Evolutionary conservation across 257 asterid genomes (phyloP).

Genomic region (Apocynum venetum): DNA sequence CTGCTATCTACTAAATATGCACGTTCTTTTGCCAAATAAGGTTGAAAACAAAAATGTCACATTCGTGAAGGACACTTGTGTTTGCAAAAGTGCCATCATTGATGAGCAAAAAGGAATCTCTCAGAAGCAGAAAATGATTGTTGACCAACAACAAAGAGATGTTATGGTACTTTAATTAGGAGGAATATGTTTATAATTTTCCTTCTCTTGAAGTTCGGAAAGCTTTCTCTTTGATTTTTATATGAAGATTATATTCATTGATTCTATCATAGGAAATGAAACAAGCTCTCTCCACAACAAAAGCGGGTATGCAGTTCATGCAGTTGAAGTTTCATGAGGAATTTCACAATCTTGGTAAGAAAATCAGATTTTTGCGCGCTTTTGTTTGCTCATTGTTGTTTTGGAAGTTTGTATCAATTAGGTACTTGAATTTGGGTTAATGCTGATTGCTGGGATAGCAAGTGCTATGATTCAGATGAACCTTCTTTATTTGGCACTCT

Average conservation of each 20-base stretch:
- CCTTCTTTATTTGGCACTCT: neutral
- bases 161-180: slow-evolving; percentile 38
- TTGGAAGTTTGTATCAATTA: neutral
- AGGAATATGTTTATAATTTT: neutral
- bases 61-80: slow-evolving; percentile 30
- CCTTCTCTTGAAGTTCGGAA: neutral
- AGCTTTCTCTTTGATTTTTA: neutral
- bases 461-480: neutral
- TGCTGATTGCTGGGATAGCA: neutral
- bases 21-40: slow-evolving; percentile 25
- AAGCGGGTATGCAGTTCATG: slow-evolving; percentile 89
- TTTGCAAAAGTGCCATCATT: slow-evolving; percentile 27
- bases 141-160: slow-evolving; percentile 68
- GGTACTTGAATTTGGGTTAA: slow-evolving; percentile 2
- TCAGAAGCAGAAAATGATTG: slow-evolving; percentile 52
- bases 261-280: slow-evolving; percentile 53
- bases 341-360: slow-evolving; percentile 66
- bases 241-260: slow-evolving; percentile 5
- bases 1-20: neutral
- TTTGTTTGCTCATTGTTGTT: slow-evolving; percentile 8
- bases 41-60: slow-evolving; percentile 35
- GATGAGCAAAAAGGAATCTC: slow-evolving; percentile 47
- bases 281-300: slow-evolving; percentile 72
- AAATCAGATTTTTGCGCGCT: slow-evolving; percentile 4
- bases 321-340: slow-evolving; percentile 89